Conservation (phyloP, 768 basidiomycete genomes). For the Neoboletus brunneissimus region DNA sequence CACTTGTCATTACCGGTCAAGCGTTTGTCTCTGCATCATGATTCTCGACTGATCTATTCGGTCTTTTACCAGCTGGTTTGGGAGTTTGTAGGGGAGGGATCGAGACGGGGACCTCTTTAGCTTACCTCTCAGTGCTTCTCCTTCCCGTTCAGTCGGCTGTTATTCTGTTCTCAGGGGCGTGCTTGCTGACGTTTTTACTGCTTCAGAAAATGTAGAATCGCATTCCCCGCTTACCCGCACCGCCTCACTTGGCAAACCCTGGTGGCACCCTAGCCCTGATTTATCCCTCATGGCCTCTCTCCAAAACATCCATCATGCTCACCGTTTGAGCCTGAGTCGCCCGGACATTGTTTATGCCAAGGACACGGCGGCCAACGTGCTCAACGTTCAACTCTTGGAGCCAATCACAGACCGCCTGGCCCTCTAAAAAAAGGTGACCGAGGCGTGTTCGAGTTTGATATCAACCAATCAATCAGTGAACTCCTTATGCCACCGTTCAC, state of each 20-base stretch:
- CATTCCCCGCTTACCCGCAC: constrained; percentile 10
- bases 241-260: constrained; percentile 1
- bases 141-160: constrained; percentile 2
- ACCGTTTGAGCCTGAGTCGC: background rate
- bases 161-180: constrained; percentile 6
- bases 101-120: constrained; percentile 17
- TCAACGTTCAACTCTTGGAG: constrained; percentile 9
- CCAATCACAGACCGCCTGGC: constrained; percentile 7
- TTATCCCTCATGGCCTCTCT: background rate
- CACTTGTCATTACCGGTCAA: constrained; percentile 22
- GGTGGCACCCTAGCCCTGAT: constrained; percentile 12
- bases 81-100: constrained; percentile 3
- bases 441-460: constrained; percentile 1
- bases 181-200: constrained; percentile 14
- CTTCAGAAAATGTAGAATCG: constrained; percentile 2
- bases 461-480: constrained; percentile 1
- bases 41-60: constrained; percentile 9
- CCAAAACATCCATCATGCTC: background rate
- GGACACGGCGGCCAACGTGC: background rate
- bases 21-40: background rate
- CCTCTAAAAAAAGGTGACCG: background rate
- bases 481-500: background rate
- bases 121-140: constrained; percentile 10
- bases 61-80: background rate
- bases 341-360: constrained; percentile 7